Percentiles rank a stretch among this genome's conserved stretches.
phyloP scores from a whole-genome alignment of 257 asterid genomes.

The Parsonsia alboflavescens region DNA sequence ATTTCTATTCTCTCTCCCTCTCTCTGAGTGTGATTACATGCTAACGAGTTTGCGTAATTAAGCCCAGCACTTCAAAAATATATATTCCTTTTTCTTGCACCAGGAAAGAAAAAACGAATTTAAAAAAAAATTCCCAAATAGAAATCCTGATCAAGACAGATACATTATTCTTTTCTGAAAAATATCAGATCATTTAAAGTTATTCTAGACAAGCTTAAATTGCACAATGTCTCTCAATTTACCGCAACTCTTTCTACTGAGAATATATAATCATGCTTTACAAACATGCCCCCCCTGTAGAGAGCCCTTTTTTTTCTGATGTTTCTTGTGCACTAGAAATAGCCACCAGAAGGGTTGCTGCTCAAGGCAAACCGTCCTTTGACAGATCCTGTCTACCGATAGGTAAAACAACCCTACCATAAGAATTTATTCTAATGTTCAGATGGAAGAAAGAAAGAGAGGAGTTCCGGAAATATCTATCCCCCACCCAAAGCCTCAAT shows the following conservation, averaged over 20 bases:
- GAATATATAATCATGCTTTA: conserved; percentile 1
- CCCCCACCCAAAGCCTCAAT: conserved; percentile 33
- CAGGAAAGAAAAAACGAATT: not conserved
- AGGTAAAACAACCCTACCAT: conserved; percentile 32
- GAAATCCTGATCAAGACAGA: conserved; percentile 6
- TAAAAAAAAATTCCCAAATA: not conserved
- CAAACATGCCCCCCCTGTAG: conserved; percentile 2
- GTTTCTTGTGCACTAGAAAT: conserved; percentile 25
- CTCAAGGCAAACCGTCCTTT: conserved; percentile 29
- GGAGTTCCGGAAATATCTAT: conserved; percentile 24
- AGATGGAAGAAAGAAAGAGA: conserved; percentile 30
- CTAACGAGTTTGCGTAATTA: not conserved
- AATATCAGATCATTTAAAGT: conserved; percentile 18
- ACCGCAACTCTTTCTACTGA: not conserved
- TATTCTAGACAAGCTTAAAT: conserved; percentile 23
- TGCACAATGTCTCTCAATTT: conserved; percentile 8
- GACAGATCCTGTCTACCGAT: conserved; percentile 37
- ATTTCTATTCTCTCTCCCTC: not conserved
- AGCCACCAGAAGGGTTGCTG: conserved; percentile 17
- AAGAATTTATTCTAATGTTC: conserved; percentile 70
- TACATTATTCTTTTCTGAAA: conserved; percentile 11
- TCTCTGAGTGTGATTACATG: not conserved
- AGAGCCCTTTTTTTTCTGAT: conserved; percentile 17
- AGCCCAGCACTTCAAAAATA: not conserved
- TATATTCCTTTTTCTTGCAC: not conserved